Evolutionary conservation across 2,329 filamentous ascomycete species (phyloP), one percentile per base, ranked within the genome.

Genomic region (Thermochaetoides dissita): DNA sequence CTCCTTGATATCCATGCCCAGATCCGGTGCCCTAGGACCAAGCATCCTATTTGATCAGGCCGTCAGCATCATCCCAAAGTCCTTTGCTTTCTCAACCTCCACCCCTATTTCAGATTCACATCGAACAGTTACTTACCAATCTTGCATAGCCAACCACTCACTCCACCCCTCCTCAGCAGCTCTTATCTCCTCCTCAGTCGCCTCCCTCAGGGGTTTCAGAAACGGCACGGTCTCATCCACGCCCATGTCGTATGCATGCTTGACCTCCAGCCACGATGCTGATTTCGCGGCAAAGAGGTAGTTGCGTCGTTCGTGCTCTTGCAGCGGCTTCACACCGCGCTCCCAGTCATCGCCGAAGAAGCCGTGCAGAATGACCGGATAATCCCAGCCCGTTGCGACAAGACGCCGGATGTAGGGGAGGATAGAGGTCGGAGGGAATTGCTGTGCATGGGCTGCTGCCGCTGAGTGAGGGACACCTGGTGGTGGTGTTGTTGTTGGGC

Each of bases 281-380:
- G 85, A 91, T 66, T 96, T 98, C 9, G 88, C 85, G 0, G 89
- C 85, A 58, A 96, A 96, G 31, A 98, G 72, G 58, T 91, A 98
- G 59, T 98, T 98, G 43, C 86, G 76, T 40, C 91, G 75, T 62
- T 98, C 91, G 49, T 83, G 80, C 59, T 95, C 85, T 57, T 94
- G 84, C 45, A 95, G 67, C 8, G 79, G 76, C 0, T 87, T 83
- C 38, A 96, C 72, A 2, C 91, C 91, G 12, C 73, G 67, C 31
- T 67, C 62, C 84, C 88, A 98, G 57, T 94, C 82, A 50, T 95
- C 84, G n/a, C 91, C 91, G 54, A 96, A 98, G 65, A 95, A 94
- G 8, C 87, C 87, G 57, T 94, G 85, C 46, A 98, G 67, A n/a
- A 96, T 80, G 0, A 79, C 79, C 0, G 83, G 79, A 34, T 79